These are phyloP conservation scores for Didymella lethalis DNA, from an alignment of 2,329 filamentous ascomycete genomes.

Conservation along the genomic window DNA sequence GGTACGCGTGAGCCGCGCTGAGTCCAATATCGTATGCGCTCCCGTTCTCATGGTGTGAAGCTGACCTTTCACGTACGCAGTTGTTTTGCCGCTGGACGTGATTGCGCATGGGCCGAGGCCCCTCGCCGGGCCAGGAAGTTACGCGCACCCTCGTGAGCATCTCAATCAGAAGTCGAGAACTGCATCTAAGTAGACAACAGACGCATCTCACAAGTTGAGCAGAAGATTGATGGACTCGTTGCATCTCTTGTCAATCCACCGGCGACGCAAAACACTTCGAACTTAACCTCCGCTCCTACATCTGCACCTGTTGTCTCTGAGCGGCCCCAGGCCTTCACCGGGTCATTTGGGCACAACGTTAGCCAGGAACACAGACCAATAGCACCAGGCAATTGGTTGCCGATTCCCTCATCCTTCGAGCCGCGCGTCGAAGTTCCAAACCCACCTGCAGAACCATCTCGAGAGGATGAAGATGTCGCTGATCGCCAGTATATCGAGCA, in stretches of 20 bases:
- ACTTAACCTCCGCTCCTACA: not conserved
- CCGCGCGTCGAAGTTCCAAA: conserved; percentile 15
- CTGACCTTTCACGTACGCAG: conserved; percentile 24
- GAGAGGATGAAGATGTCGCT: conserved; percentile 24
- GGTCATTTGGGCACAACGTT: not conserved
- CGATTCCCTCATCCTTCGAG: conserved; percentile 37
- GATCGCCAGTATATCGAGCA: conserved; percentile 38
- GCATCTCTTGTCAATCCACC: conserved; percentile 38
- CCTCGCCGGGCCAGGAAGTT: conserved; percentile 37
- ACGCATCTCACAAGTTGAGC: conserved; percentile 48
- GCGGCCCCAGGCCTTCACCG: not conserved
- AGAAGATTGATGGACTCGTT: conserved; percentile 48
- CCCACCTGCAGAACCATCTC: conserved; percentile 5
- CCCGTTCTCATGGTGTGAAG: not conserved
- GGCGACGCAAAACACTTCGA: not conserved
- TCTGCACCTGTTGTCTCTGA: not conserved
- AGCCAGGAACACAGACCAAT: conserved; percentile 12
- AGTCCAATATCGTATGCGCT: not conserved
- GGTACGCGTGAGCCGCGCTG: conserved; percentile 26
- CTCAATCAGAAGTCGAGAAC: not conserved
- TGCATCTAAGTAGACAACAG: conserved; percentile 22
- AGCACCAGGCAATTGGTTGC: conserved; percentile 41
- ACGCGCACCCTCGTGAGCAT: conserved; percentile 45
- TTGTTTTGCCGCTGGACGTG: conserved; percentile 36
- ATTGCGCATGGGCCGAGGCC: conserved; percentile 45